Evolutionary conservation across 805 yeast genomes (phyloP), one percentile per base, ranked within the genome.

Genomic region (Yarrowia sp.): DNA sequence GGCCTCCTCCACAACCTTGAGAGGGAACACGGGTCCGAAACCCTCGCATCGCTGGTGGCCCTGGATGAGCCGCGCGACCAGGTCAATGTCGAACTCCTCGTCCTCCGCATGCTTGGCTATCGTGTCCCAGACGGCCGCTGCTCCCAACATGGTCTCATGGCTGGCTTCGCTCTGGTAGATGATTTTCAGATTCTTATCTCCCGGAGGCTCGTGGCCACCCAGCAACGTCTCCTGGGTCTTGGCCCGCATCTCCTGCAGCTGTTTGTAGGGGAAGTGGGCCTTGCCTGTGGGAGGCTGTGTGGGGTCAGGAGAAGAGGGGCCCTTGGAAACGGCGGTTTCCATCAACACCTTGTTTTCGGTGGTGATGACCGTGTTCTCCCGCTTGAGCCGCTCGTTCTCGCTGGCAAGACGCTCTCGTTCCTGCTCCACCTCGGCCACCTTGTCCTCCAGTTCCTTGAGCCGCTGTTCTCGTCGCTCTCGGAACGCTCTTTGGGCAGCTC

Each of bases 401-500:
- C 78, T 78, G 53, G 75, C 66, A 33, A 87, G 73, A 44, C 73
- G 73, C 55, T 78, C 79, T 64, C 83, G 81, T 67, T 85, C 85
- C 41, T 72, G 76, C 72, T 87, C 93, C 45, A 88, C 82, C 66
- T 80, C 78, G 15, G 77, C 75, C 67, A 90, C 76, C 72, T 85
- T 85, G 3, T 75, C 75, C 68, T 88, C 87, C 47, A 90, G 78
- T 69, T 87, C 92, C 72, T 86, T 87, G 67, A 88, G 75, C 69
- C 83, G 85, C 60, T 84, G 83, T 73, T 89, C 95, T 74, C 88
- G 89, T 58, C 96, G 83, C 74, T 89, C 92, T 67, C 96, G 79
- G 75, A 89, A 90, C 2, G 96, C 96, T 69, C 92, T 79, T 76
- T 90, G 96, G 0, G 96, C 96, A 10, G 92, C 92, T 71, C 96